Evolutionary conservation across 495 filamentous ascomycete species (phyloP).

Genomic region (Aspergillus sparsus): DNA sequence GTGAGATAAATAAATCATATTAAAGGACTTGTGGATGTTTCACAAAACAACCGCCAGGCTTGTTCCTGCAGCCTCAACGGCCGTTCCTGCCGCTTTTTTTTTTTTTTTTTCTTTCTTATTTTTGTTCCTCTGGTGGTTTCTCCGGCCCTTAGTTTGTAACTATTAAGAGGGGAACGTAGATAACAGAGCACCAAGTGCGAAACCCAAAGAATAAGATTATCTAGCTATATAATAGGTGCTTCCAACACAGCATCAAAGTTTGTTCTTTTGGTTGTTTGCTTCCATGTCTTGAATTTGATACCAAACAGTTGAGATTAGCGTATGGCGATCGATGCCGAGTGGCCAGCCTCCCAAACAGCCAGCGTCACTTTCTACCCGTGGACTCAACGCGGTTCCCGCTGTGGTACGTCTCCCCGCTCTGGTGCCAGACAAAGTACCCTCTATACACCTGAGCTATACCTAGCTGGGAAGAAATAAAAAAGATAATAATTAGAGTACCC

Average conservation of each 20-base stretch:
- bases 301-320: not conserved
- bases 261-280: too few relatives aligned
- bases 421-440: too few relatives aligned
- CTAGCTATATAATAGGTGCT: too few relatives aligned
- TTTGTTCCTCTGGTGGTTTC: not conserved
- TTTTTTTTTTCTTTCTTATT: not conserved
- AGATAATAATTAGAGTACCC: too few relatives aligned
- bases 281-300: too few relatives aligned
- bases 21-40: conserved; percentile 7
- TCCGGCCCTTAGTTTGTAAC: not conserved
- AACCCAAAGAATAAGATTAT: too few relatives aligned
- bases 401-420: not conserved
- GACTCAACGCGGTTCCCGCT: not conserved
- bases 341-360: not conserved
- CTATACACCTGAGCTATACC: too few relatives aligned
- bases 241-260: too few relatives aligned
- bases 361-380: not conserved
- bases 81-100: conserved; percentile 14
- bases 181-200: too few relatives aligned
- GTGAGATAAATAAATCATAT: not conserved
- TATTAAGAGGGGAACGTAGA: not conserved
- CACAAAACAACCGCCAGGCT: conserved; percentile 13
- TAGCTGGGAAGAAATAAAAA: too few relatives aligned
- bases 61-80: conserved; percentile 19
- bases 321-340: not conserved